A percentile compares a stretch with the other conserved stretches of the same genome.
Evolutionary conservation across 2,329 filamentous ascomycete genomes (phyloP).

Genomic region (Calonectria fujianensis): DNA sequence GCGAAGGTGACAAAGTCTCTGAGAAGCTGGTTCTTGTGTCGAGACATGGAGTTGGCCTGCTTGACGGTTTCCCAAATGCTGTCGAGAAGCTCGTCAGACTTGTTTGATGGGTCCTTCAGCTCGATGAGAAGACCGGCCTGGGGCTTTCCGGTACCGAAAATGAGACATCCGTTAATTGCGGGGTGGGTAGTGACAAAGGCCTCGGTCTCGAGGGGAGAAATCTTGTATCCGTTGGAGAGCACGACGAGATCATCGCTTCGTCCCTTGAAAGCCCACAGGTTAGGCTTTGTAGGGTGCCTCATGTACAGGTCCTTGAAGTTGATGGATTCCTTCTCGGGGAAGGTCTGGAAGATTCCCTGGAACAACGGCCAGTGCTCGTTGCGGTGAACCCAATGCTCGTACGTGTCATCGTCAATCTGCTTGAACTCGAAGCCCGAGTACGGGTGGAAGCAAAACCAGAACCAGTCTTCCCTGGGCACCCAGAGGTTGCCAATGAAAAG

Average conservation of each 20-base stretch:
- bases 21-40: conserved; percentile 64
- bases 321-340: conserved; percentile 52
- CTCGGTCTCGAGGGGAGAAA: conserved; percentile 57
- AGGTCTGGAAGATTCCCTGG: conserved; percentile 60
- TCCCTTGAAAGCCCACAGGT: conserved; percentile 57
- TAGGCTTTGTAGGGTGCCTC: conserved; percentile 53
- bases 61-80: conserved; percentile 67
- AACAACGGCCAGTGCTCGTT: conserved; percentile 56
- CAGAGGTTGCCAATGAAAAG: conserved; percentile 59
- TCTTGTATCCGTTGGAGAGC: conserved; percentile 58
- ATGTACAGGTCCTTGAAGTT: conserved; percentile 58
- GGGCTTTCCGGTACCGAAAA: conserved; percentile 54
- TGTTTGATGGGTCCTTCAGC: conserved; percentile 48
- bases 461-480: conserved; percentile 55
- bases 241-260: conserved; percentile 57
- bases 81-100: conserved; percentile 59
- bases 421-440: conserved; percentile 60
- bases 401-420: conserved; percentile 55
- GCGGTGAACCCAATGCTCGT: conserved; percentile 59
- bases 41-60: conserved; percentile 63
- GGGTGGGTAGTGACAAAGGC: conserved; percentile 53
- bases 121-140: conserved; percentile 56
- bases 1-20: conserved; percentile 65
- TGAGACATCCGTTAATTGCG: conserved; percentile 53
- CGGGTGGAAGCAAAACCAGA: conserved; percentile 59